phyloP scores from a whole-genome alignment of 2,329 filamentous ascomycete species.

The Pleomassaria siparia region DNA sequence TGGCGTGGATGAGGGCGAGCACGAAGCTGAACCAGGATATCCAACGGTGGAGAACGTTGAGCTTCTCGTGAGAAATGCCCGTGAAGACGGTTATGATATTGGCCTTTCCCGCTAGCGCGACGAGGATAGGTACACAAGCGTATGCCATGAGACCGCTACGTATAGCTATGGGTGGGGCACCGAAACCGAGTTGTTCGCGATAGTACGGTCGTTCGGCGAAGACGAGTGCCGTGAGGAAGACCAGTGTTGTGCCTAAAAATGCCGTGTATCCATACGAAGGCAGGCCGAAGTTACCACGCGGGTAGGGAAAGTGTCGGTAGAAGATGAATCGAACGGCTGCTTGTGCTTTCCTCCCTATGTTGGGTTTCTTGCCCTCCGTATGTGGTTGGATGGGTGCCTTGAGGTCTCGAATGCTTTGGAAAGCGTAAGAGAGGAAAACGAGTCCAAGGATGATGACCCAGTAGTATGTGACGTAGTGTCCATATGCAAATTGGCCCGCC shows the following conservation, averaged over 20 bases:
- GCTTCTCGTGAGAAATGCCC: conserved; percentile 59
- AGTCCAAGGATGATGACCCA: not conserved
- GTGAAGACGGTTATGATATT: conserved; percentile 59
- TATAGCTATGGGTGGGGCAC: conserved; percentile 32
- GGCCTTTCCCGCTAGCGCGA: conserved; percentile 55
- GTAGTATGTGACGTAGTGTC: not conserved
- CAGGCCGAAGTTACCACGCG: not conserved
- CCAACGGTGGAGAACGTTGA: conserved; percentile 47
- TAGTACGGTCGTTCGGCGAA: conserved; percentile 14
- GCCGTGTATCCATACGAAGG: not conserved
- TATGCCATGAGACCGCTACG: conserved; percentile 33
- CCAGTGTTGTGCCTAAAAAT: not conserved
- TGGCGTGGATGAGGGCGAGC: conserved; percentile 60
- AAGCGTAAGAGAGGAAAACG: not conserved
- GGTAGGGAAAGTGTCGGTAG: not conserved
- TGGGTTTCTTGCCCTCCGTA: not conserved
- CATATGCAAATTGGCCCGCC: not conserved
- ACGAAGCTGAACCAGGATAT: conserved; percentile 53
- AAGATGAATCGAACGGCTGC: not conserved
- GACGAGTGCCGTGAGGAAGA: conserved; percentile 1
- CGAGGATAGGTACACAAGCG: conserved; percentile 31
- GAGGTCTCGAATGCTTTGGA: not conserved
- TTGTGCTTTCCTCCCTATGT: not conserved
- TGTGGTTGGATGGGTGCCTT: not conserved
- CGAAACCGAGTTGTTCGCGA: conserved; percentile 11